Conservation (phyloP, 2,329 filamentous ascomycete genomes). For the Hortaea werneckii region DNA sequence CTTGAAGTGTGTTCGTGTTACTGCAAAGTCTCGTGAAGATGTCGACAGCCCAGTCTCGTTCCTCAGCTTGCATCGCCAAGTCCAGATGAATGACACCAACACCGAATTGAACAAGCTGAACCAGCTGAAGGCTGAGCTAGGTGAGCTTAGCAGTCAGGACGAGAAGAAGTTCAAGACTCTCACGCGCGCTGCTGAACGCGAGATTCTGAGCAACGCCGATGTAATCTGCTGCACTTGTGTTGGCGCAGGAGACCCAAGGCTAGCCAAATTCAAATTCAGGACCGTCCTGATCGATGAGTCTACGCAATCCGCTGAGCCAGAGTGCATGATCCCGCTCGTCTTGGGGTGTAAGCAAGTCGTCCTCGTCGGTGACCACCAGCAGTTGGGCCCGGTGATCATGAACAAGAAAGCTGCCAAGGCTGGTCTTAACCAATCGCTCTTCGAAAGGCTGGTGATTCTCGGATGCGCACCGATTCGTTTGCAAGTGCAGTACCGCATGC, state of each 20-base stretch:
- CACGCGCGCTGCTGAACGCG: constrained; percentile 83
- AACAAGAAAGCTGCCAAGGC: constrained; percentile 99
- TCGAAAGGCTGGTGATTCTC: constrained; percentile 91
- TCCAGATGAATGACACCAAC: constrained; percentile 91
- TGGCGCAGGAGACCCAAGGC: constrained; percentile 86
- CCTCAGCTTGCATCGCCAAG: constrained; percentile 89
- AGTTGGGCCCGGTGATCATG: constrained; percentile 97
- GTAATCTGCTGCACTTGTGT: constrained; percentile 99
- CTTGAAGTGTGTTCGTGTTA: constrained; percentile 91
- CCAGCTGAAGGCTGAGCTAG: constrained; percentile 82
- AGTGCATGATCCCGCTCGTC: constrained; percentile 97
- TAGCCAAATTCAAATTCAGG: constrained; percentile 95
- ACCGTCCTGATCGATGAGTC: constrained; percentile 98
- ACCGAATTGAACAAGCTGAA: constrained; percentile 85
- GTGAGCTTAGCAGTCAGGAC: constrained; percentile 86
- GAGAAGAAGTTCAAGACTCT: constrained; percentile 98
- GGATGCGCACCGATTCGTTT: constrained; percentile 82
- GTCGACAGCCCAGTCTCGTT: constrained; percentile 98
- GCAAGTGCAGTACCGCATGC: constrained; percentile 98
- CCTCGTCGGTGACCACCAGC: constrained; percentile 96
- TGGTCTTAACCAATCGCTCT: constrained; percentile 94
- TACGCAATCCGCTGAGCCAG: constrained; percentile 93
- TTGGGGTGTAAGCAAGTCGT: constrained; percentile 98
- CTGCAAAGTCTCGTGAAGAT: constrained; percentile 97
- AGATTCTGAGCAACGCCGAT: constrained; percentile 90